Conservation (phyloP, 371 early-diverging fungal species). For the Mortierella sp. region DNA sequence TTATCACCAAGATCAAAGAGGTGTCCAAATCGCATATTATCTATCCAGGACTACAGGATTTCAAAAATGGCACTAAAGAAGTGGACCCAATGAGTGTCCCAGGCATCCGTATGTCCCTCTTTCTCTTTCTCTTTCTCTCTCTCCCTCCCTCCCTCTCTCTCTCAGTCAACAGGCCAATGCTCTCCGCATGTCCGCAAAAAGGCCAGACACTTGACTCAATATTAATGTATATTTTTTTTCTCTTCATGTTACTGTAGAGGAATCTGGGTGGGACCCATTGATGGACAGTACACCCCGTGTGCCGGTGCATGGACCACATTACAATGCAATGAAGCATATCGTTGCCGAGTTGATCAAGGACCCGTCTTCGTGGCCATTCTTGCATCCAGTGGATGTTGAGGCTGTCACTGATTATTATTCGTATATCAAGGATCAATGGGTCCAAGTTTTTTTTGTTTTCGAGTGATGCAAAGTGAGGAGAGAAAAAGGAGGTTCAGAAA, state of each 20-base stretch:
- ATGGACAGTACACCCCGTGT: constrained; percentile 77
- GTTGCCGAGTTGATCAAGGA: constrained; percentile 83
- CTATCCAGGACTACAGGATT: constrained; percentile 80
- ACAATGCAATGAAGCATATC: constrained; percentile 77
- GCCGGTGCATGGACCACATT: constrained; percentile 65
- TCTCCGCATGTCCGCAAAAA: neutral
- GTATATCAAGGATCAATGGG: constrained; percentile 98
- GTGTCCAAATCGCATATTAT: constrained; percentile 79
- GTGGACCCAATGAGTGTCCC: constrained; percentile 71
- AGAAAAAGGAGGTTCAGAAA: too few relatives aligned
- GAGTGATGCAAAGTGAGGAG: too few relatives aligned
- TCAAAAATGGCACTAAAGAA: constrained; percentile 64
- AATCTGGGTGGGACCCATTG: constrained; percentile 93
- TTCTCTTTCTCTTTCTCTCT: neutral
- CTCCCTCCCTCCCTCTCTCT: neutral
- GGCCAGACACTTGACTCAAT: too few relatives aligned
- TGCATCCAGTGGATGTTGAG: constrained; percentile 93
- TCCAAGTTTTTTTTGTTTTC: constrained; percentile 54
- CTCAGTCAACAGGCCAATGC: too few relatives aligned
- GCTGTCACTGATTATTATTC: constrained; percentile 97
- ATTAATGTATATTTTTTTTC: neutral
- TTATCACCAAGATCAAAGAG: constrained; percentile 83
- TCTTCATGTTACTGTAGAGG: constrained; percentile 57
- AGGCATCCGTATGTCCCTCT: constrained; percentile 74
- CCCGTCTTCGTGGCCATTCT: constrained; percentile 97